These are phyloP conservation scores for Aspergillus fructus DNA, from an alignment of 2,329 filamentous ascomycete species.

Conservation along the genomic window DNA sequence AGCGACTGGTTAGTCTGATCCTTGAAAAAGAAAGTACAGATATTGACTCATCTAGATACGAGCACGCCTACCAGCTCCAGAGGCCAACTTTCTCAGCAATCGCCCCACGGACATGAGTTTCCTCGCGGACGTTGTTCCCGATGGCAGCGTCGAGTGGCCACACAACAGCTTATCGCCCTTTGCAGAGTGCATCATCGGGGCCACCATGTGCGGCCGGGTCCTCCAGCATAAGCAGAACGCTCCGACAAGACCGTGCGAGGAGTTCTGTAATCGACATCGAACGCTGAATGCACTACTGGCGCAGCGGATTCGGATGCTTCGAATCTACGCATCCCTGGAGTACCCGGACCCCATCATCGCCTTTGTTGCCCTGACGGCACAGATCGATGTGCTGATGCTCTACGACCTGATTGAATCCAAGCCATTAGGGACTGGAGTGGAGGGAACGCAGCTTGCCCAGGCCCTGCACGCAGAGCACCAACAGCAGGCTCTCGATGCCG, in stretches of 20 bases:
- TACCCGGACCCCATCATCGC: neutral
- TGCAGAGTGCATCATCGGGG: conserved; percentile 27
- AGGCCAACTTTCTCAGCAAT: neutral
- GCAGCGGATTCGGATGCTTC: neutral
- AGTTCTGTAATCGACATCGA: neutral
- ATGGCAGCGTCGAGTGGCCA: neutral
- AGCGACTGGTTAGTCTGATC: conserved; percentile 17
- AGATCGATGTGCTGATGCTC: neutral
- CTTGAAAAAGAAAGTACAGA: no score
- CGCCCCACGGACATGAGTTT: neutral
- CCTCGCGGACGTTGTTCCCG: conserved; percentile 2
- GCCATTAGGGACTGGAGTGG: neutral
- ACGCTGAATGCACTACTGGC: neutral
- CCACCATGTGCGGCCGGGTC: conserved; percentile 11
- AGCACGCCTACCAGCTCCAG: conserved; percentile 3
- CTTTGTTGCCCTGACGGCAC: neutral
- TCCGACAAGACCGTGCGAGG: neutral
- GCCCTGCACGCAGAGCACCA: neutral
- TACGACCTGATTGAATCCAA: neutral
- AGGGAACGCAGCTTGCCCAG: neutral
- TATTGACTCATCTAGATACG: neutral
- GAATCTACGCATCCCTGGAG: neutral
- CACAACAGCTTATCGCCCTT: conserved; percentile 15
- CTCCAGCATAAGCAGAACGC: conserved; percentile 3
- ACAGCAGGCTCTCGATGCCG: neutral